These are phyloP conservation scores for Xerophyta viscosa DNA, from an alignment of 106 monocot genomes.

Conservation along the genomic window DNA sequence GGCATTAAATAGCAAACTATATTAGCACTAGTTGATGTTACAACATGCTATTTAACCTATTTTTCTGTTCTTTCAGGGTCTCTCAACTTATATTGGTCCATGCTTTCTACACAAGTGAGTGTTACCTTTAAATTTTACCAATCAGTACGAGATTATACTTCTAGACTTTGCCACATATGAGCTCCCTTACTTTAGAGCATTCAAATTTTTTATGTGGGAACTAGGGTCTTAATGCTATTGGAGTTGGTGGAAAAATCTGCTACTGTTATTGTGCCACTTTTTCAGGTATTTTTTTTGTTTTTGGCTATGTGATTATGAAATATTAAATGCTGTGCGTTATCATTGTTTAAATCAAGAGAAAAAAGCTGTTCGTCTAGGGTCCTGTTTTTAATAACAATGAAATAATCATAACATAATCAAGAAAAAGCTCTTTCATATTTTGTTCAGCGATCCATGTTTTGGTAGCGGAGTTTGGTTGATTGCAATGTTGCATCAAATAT, in stretches of 20 bases:
- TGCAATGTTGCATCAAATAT: too few species aligned
- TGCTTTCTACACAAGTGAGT: conserved; percentile 97
- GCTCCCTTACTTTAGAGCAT: neutral
- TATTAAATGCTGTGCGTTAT: too few species aligned
- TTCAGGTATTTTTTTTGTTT: conserved; percentile 56
- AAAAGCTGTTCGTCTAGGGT: too few species aligned
- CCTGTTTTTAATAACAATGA: too few species aligned
- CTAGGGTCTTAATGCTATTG: conserved; percentile 93
- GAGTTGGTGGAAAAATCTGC: conserved; percentile 95
- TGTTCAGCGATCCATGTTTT: too few species aligned
- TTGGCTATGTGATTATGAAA: too few species aligned
- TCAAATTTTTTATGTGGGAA: conserved; percentile 9
- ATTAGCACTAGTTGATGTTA: neutral
- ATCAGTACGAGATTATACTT: too few species aligned
- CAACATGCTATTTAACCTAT: neutral
- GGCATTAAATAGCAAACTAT: neutral
- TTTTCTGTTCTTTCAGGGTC: conserved; percentile 35
- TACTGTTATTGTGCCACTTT: conserved; percentile 93
- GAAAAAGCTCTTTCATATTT: too few species aligned
- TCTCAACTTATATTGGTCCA: conserved; percentile 87
- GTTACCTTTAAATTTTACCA: neutral
- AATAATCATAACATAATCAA: too few species aligned
- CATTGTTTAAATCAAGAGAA: too few species aligned
- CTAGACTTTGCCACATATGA: too few species aligned
- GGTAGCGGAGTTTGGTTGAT: too few species aligned